A percentile compares a stretch with the other conserved stretches of the same genome.
Evolutionary conservation across 169 alveolate genomes (phyloP).

Genomic region (Cryptosporidium ubiquitum): DNA sequence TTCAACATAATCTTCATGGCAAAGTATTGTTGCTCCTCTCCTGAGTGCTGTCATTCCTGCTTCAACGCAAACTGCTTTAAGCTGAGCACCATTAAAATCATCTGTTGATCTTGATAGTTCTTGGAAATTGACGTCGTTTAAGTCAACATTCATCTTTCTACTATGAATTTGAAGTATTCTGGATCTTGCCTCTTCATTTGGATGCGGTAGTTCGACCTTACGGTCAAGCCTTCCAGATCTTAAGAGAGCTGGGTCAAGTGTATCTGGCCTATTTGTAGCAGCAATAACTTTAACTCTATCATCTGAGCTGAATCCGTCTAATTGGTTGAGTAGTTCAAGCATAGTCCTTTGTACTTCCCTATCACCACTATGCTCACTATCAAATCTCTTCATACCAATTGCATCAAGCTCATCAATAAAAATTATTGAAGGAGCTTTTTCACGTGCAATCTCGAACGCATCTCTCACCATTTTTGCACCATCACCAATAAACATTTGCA

Average conservation of each 20-base stretch:
- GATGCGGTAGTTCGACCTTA: slow-evolving; percentile 98
- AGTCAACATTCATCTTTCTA: slow-evolving; percentile 98
- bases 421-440: slow-evolving; percentile 98
- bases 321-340: slow-evolving; percentile 98
- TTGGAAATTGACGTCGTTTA: slow-evolving; percentile 97
- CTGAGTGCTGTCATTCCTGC: slow-evolving; percentile 99
- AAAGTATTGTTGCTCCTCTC: slow-evolving; percentile 98
- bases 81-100: slow-evolving; percentile 99
- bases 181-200: slow-evolving; percentile 96
- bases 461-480: slow-evolving; percentile 99
- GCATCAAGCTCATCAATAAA: slow-evolving; percentile 99
- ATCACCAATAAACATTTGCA: slow-evolving; percentile 98
- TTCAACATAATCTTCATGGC: slow-evolving; percentile 96
- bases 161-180: slow-evolving; percentile 98
- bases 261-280: slow-evolving; percentile 98
- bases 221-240: slow-evolving; percentile 99
- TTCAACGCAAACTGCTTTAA: slow-evolving; percentile 98
- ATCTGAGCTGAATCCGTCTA: slow-evolving; percentile 99
- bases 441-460: slow-evolving; percentile 98
- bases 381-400: slow-evolving; percentile 97
- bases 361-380: slow-evolving; percentile 98
- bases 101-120: slow-evolving; percentile 98
- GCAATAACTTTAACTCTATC: slow-evolving; percentile 98
- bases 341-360: slow-evolving; percentile 99
- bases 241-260: slow-evolving; percentile 99